Evolutionary conservation across 495 filamentous ascomycete genomes (phyloP).

Genomic region (Cairneyella variabilis): DNA sequence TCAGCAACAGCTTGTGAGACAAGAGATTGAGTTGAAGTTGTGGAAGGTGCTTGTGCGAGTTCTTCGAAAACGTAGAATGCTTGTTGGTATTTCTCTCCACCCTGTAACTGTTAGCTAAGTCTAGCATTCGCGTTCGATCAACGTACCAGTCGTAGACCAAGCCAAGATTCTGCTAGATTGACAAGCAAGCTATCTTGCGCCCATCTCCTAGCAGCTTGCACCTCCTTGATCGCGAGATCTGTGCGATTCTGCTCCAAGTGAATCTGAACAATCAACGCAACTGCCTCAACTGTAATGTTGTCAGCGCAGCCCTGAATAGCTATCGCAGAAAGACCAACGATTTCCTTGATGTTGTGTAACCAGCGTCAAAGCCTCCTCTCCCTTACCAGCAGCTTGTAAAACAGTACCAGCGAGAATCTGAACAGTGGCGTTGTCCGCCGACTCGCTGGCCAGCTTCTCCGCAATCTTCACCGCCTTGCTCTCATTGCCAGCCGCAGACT

Average conservation of each 20-base stretch:
- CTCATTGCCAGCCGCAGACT: slow-evolving; percentile 54
- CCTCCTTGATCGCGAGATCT: slow-evolving; percentile 87
- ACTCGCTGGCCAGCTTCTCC: slow-evolving; percentile 60
- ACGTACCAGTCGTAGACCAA: slow-evolving; percentile 81
- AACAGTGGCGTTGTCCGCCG: slow-evolving; percentile 72
- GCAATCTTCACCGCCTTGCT: slow-evolving; percentile 57
- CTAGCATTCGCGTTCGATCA: neutral
- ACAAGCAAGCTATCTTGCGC: slow-evolving; percentile 92
- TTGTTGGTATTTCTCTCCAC: slow-evolving; percentile 93
- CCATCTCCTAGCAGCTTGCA: slow-evolving; percentile 85
- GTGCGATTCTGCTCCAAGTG: slow-evolving; percentile 85
- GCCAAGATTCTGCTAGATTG: slow-evolving; percentile 94
- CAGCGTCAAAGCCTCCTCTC: slow-evolving; percentile 77
- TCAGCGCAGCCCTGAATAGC: slow-evolving; percentile 12
- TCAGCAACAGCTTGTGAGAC: slow-evolving; percentile 89
- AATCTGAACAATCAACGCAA: slow-evolving; percentile 82
- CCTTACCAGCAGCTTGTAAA: slow-evolving; percentile 68
- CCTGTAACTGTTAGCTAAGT: slow-evolving; percentile 43
- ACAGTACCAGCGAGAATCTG: slow-evolving; percentile 78
- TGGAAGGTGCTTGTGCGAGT: slow-evolving; percentile 78
- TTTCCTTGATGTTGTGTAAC: slow-evolving; percentile 81
- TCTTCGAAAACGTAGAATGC: slow-evolving; percentile 99
- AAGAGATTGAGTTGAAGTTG: slow-evolving; percentile 62
- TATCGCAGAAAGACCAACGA: slow-evolving; percentile 53
- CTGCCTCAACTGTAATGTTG: slow-evolving; percentile 45